Conservation (phyloP, 139 green algal genomes). For the Volvox africanus region DNA sequence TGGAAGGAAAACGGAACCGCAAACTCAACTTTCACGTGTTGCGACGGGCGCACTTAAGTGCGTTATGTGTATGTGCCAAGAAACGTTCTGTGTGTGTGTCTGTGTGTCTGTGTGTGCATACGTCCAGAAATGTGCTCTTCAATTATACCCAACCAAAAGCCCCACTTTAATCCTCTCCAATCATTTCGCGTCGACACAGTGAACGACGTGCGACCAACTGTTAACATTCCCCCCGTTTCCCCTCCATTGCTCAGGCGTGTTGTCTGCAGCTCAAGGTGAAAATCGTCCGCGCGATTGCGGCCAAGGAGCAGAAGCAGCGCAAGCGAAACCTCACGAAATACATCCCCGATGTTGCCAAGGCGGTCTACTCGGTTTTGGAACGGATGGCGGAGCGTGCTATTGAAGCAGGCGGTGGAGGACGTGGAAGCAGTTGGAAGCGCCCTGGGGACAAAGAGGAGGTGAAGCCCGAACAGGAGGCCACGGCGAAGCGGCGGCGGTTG, state of each 20-base stretch:
- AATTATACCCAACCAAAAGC: no score
- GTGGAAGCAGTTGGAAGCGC: neutral
- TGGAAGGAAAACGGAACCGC: no score
- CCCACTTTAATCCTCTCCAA: no score
- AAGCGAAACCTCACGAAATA: slow-evolving; percentile 94
- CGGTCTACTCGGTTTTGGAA: slow-evolving; percentile 60
- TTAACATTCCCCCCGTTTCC: neutral
- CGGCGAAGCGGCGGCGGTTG: slow-evolving; percentile 68
- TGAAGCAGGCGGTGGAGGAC: slow-evolving; percentile 10
- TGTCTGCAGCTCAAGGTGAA: slow-evolving; percentile 86
- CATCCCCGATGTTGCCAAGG: slow-evolving; percentile 87
- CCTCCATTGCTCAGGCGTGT: slow-evolving; percentile 66
- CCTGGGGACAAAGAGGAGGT: neutral
- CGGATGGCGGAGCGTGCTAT: slow-evolving; percentile 53
- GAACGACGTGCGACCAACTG: no score
- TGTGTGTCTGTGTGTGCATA: no score
- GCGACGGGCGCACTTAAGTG: no score
- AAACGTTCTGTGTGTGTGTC: no score
- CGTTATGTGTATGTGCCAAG: no score
- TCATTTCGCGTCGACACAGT: no score
- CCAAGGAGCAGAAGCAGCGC: slow-evolving; percentile 84
- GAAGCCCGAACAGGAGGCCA: neutral
- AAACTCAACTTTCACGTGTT: no score
- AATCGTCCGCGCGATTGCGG: slow-evolving; percentile 82
- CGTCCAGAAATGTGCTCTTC: no score